Evolutionary conservation across 306 rosid species (phyloP), one percentile per base, ranked within the genome.

Genomic region (Malus fusca): DNA sequence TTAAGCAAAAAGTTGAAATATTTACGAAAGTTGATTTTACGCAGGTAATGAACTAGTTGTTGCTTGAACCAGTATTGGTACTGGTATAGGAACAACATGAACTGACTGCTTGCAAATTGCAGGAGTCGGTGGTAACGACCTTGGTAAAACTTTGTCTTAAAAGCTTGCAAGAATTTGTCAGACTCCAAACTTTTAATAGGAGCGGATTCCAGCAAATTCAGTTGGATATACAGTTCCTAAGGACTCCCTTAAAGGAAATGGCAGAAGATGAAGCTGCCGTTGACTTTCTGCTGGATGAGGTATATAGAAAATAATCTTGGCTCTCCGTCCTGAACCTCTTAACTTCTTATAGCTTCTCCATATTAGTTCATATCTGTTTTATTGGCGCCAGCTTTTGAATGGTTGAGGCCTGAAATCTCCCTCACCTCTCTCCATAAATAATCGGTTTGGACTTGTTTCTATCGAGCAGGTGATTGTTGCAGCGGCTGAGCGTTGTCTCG

Each of bases 141-240:
- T 40, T 84, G n/a, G 97, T 92, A 66, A 95, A 95, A 81, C 86
- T 92, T 78, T 83, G 91, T 77, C 97, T 95, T 68, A 92, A 95
- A 84, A 95, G 97, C 85, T 70, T 92, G 64, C 97, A 89, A 89
- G 98, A 95, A 89, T 90, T 89, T 63, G 90, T 82, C 40, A 88
- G 97, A 25, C 97, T 88, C 79, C 97, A 92, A 66, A 90, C 97
- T 25, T 92, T 88, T 79, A 95, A 90, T 79, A 87, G 97, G 69
- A 95, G 97, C 70, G 98, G 98, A 81, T 95, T 95, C 88, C 97
- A 92, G 82, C 98, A 92, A 88, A 84, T 95, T 88, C 98, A 95
- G 75, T 81, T 95, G 81, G 98, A 95, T 86, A 85, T 88, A 82
- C 97, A 90, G 75, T 95, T 86, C 82, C 73, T 95, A 42, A 89